These are phyloP conservation scores for Zizania palustris DNA, from an alignment of 202 grass and related monocot species.

Conservation along the genomic window DNA sequence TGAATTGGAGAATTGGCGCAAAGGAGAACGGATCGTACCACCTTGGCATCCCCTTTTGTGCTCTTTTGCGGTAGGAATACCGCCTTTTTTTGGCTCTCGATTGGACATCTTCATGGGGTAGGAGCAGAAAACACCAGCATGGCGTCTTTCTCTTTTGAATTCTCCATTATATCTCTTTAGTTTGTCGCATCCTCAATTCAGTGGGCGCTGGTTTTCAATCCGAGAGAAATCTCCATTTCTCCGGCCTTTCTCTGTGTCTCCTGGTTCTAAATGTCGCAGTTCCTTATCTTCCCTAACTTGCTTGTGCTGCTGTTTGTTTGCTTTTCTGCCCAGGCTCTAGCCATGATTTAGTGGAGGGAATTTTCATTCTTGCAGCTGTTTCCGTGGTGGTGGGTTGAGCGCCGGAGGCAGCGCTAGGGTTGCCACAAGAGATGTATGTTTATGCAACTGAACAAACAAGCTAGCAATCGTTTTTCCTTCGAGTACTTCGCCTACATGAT, in stretches of 20 bases:
- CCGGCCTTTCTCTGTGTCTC: neutral
- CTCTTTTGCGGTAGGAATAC: constrained; percentile 24
- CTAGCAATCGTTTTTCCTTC: constrained; percentile 45
- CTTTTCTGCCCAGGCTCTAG: constrained; percentile 29
- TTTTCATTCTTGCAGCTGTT: constrained; percentile 33
- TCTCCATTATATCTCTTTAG: constrained; percentile 1
- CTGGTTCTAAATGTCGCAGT: neutral
- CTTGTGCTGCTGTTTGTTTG: neutral
- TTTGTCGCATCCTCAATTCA: neutral
- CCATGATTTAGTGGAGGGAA: constrained; percentile 27
- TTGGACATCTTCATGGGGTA: constrained; percentile 19
- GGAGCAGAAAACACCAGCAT: neutral
- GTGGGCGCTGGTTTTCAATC: neutral
- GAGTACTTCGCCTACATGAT: constrained; percentile 39
- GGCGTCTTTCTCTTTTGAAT: constrained; percentile 17
- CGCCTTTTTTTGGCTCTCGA: constrained; percentile 9
- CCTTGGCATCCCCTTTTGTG: neutral
- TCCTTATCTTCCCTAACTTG: neutral
- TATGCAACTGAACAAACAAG: constrained; percentile 17
- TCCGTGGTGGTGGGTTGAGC: constrained; percentile 34
- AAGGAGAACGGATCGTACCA: constrained; percentile 36
- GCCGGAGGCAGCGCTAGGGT: constrained; percentile 52
- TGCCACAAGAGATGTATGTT: constrained; percentile 52
- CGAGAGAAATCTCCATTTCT: neutral
- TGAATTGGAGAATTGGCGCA: constrained; percentile 40